Percentiles rank a stretch among this genome's conserved stretches.
phyloP scores from a whole-genome alignment of 345 rosid genomes.

The Balakata baccata region DNA sequence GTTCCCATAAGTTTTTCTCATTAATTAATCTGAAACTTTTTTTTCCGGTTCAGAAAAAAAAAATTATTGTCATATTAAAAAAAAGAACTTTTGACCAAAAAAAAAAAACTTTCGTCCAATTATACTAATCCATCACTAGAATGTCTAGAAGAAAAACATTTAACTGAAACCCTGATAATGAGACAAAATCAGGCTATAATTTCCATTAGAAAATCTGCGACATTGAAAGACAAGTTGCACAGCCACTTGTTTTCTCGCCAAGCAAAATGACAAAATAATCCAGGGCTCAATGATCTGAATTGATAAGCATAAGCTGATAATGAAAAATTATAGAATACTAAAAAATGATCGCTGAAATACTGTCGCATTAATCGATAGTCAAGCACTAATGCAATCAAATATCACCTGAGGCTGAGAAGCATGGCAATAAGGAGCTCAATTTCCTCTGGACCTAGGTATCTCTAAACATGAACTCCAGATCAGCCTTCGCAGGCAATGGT shows the following conservation, averaged over 20 bases:
- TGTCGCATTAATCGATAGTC: neutral
- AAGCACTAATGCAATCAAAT: constrained; percentile 8
- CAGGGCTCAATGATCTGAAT: neutral
- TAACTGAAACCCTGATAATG: no score
- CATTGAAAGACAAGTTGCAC: no score
- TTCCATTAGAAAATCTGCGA: no score
- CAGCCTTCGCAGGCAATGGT: constrained; percentile 42
- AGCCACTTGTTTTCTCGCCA: no score
- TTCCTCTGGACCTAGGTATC: constrained; percentile 11
- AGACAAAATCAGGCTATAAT: no score
- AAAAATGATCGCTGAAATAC: neutral
- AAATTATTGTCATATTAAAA: no score
- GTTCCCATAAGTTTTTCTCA: neutral
- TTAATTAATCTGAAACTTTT: no score
- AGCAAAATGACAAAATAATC: neutral
- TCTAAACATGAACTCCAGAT: constrained; percentile 28
- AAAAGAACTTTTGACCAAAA: no score
- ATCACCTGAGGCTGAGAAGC: constrained; percentile 51
- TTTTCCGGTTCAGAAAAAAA: no score
- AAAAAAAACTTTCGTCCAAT: no score
- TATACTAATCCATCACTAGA: no score
- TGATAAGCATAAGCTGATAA: neutral
- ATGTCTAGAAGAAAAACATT: no score
- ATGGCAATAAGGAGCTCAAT: constrained; percentile 33
- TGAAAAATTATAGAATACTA: neutral